phyloP scores from a whole-genome alignment of 2,329 filamentous ascomycete species.

The Bisporella sp. region DNA sequence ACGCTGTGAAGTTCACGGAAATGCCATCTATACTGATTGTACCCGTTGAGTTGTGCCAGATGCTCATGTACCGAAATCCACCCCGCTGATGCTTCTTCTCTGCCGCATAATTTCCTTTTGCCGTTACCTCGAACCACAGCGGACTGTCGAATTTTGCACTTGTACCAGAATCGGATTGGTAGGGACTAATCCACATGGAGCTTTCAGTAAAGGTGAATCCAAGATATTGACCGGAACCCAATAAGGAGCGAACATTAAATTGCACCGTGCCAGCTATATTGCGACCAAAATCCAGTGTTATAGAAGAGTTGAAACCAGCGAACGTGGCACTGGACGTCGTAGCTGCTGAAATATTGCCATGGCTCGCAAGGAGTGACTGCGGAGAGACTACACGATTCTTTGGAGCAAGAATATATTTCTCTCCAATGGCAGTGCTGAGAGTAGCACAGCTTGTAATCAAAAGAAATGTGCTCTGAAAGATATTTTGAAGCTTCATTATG shows the following conservation, averaged over 20 bases:
- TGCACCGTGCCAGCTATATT: constrained; percentile 30
- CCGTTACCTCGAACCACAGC: constrained; percentile 36
- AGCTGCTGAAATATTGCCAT: too few species aligned
- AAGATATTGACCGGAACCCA: constrained; percentile 20
- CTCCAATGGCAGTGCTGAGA: too few species aligned
- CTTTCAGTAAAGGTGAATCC: constrained; percentile 31
- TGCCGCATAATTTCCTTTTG: constrained; percentile 30
- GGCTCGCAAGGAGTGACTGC: too few species aligned
- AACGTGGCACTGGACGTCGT: neutral
- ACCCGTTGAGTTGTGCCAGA: constrained; percentile 36
- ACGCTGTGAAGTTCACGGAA: constrained; percentile 37
- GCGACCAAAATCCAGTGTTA: constrained; percentile 30
- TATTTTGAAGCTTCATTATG: too few species aligned
- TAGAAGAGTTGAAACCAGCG: constrained; percentile 21
- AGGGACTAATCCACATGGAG: constrained; percentile 37
- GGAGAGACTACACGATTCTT: too few species aligned
- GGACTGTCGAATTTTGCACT: constrained; percentile 37
- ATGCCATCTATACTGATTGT: constrained; percentile 30
- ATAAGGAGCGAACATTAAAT: constrained; percentile 19
- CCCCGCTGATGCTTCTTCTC: constrained; percentile 34
- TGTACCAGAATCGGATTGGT: constrained; percentile 36
- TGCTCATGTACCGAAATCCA: constrained; percentile 38
- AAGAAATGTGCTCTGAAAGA: too few species aligned
- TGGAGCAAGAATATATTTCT: too few species aligned
- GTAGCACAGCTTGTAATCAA: too few species aligned